Base-by-base conservation (phyloP, 192 early-diverging fungal genomes). In the Mortierella hygrophila region DNA sequence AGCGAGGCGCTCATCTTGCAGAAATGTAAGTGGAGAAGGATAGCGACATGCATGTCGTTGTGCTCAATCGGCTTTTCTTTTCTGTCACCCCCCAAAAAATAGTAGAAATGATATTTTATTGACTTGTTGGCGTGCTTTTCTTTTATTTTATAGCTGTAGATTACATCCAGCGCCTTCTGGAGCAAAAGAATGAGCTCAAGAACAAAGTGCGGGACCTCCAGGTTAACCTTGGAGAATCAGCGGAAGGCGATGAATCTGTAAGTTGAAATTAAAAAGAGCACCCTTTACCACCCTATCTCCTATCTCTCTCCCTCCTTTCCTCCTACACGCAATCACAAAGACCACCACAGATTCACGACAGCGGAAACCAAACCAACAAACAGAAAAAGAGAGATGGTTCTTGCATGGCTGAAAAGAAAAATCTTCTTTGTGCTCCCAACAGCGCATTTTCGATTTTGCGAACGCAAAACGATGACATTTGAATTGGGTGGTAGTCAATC, bases 1-100 rank as follows among this genome's bases (percentile, higher is more conserved):
- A 95, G 94, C 79, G 96, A 97, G 82, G 96, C 95, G 6, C 88
- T 96, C 55, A 97, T 98, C 76, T 88, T 97, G 73, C 95, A 97
- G 82, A 96, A 94, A 85, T 92, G 93, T 92, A 91, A 40, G 73
- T 38, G 47, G 74, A 20, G 52, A 57, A 41, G 49, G 20, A 21
- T 16, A 16, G 18, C 16, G 49, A 46, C 32, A 20, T 44, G 21
- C 49, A 35, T 68, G 29, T 47, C 13, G 6, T 41, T 60, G 57
- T 57, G 23, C 26, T 38, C 32, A 38, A 13, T 60, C 32, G 37
- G 32, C 20, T 74, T 55, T 70, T 38, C 41, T 32, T 76, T 78
- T 60, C 16, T 47, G 5, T 68, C 42, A 18, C 73, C 18, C 40
- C 16, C 16, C 29, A 26, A 57, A 63, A 57, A 63, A 55, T 35